Base-by-base conservation (phyloP, 352 stramenopile genomes). In the Globisporangium alternatum region DNA sequence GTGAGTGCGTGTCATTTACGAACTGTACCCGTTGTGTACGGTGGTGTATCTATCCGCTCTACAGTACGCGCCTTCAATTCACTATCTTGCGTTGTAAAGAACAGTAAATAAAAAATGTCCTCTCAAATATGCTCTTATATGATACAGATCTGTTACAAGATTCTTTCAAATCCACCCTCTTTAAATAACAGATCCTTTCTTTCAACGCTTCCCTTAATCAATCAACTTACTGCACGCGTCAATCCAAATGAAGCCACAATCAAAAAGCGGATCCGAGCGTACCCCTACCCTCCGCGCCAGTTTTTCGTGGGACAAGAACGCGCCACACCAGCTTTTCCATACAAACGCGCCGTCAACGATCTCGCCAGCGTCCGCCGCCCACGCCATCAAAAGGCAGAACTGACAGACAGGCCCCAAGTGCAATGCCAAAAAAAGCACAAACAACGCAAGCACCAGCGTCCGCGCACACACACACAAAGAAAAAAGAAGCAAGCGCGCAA, bases 401-500 rank as follows among this genome's bases (percentile, higher is more conserved):
- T 45, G 52, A 31, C 31, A 58, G 52, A 44, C 52, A 58, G 51
- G 51, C 33, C 51, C 30, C 35, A 54, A 13, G 45, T n/a, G 21
- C 44, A 15, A 10, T 33, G 25, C 28, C 39, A 41, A 56, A 51
- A 60, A 61, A 49, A 61, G 44, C 54, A 47, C 21, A 54, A 54
- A 28, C 57, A 54, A 21, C 51, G 15, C 17, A 1, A 57, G 51
- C 51, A 21, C 21, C 51, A 17, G 30, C 51, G 17, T 48, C 41
- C 51, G 51, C 49, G 22, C 41, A 56, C 57, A 15, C 57, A 31
- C 57, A 63, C 57, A 55, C 2, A 28, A 48, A 56, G 15, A 56
- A 64, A 64, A 63, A 43, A 56, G 31, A 58, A 58, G n/a, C 31
- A 58, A 58, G 52, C 52, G 52, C 52, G 39, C 57, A 52, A 54